Percentiles rank a stretch among this genome's conserved stretches.
These are phyloP conservation scores for Penicillium digitatum DNA, from an alignment of 2,329 filamentous ascomycete species.

Conservation along the genomic window DNA sequence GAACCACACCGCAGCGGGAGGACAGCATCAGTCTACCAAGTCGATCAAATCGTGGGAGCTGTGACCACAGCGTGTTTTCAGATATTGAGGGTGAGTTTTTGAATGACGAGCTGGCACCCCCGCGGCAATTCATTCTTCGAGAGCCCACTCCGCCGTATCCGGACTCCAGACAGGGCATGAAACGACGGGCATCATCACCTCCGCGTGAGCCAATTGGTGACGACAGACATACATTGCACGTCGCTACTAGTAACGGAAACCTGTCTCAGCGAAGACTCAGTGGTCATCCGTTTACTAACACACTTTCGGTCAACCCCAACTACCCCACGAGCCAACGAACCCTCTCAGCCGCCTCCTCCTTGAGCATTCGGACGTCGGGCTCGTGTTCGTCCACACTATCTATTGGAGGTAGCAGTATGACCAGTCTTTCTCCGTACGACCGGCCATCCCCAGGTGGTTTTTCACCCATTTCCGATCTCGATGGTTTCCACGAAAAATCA, in stretches of 20 bases:
- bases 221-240: slow-evolving; percentile 34
- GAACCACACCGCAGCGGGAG: slow-evolving; percentile 48
- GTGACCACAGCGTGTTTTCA: slow-evolving; percentile 57
- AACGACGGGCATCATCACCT: slow-evolving; percentile 62
- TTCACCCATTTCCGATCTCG: slow-evolving; percentile 56
- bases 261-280: slow-evolving; percentile 53
- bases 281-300: slow-evolving; percentile 53
- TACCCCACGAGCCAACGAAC: slow-evolving; percentile 58
- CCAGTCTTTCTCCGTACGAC: slow-evolving; percentile 60
- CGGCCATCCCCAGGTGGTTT: slow-evolving; percentile 58
- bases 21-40: slow-evolving; percentile 50
- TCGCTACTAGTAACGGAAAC: slow-evolving; percentile 46
- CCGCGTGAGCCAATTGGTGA: slow-evolving; percentile 50
- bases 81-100: slow-evolving; percentile 45
- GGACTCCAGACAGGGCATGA: slow-evolving; percentile 53
- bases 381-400: slow-evolving; percentile 64
- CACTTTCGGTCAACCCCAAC: slow-evolving; percentile 51
- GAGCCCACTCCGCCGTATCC: slow-evolving; percentile 38
- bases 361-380: slow-evolving; percentile 54
- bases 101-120: slow-evolving; percentile 36
- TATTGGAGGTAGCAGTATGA: slow-evolving; percentile 59
- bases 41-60: slow-evolving; percentile 57
- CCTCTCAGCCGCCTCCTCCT: slow-evolving; percentile 62
- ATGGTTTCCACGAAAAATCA: slow-evolving; percentile 52
- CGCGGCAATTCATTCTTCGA: slow-evolving; percentile 38